Conservation (phyloP, 306 rosid species). For the Potentilla sterilis region DNA sequence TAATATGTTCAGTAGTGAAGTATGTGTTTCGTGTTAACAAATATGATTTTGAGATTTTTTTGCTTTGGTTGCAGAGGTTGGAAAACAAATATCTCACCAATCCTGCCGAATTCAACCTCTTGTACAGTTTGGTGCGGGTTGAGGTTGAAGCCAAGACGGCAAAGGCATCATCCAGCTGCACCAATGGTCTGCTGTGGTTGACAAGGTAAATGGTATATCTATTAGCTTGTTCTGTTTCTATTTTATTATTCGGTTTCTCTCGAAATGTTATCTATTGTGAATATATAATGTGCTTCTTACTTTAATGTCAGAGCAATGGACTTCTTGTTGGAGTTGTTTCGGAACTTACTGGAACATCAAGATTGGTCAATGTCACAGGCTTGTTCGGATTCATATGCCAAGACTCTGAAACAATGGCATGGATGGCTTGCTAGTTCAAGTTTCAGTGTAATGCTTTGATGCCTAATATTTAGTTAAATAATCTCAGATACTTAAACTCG, state of each 20-base stretch:
- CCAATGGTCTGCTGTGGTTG: conserved; percentile 99
- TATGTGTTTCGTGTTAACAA: neutral
- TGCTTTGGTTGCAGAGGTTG: conserved; percentile 67
- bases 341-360: conserved; percentile 69
- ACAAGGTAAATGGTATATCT: conserved; percentile 53
- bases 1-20: neutral
- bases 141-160: conserved; percentile 82
- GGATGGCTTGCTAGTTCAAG: conserved; percentile 98
- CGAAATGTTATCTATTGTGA: neutral
- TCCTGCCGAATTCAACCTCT: conserved; percentile 53
- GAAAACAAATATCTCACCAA: conserved; percentile 61
- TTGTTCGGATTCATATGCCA: conserved; percentile 80
- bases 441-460: conserved; percentile 69
- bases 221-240: too few relatives aligned
- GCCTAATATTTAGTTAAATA: too few relatives aligned
- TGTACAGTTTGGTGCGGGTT: conserved; percentile 72
- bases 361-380: conserved; percentile 96
- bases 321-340: conserved; percentile 84
- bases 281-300: neutral
- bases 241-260: neutral
- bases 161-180: conserved; percentile 86
- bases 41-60: conserved; percentile 29
- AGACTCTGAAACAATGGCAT: conserved; percentile 92
- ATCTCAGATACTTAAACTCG: neutral
- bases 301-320: conserved; percentile 85